phyloP scores from a whole-genome alignment of 129 eudicot genomes.

The Logfia minima region DNA sequence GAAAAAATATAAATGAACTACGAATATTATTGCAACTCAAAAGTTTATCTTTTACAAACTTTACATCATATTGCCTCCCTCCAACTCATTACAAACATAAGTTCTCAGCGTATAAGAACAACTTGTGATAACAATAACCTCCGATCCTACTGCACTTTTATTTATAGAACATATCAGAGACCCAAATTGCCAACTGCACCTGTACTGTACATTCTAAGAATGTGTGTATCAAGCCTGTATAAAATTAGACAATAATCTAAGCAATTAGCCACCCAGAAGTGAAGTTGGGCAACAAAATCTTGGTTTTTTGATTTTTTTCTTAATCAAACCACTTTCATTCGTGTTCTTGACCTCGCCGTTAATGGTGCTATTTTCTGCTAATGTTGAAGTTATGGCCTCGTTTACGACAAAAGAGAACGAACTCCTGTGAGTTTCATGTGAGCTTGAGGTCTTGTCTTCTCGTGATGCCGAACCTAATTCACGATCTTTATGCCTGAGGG shows the following conservation, averaged over 20 bases:
- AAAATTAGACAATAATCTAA: conserved; percentile 24
- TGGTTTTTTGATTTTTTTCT: conserved; percentile 35
- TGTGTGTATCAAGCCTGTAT: background rate
- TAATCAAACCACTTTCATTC: conserved; percentile 13
- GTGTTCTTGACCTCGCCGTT: conserved; percentile 17
- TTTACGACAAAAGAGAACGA: conserved; percentile 27
- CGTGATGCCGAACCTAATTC: conserved; percentile 13
- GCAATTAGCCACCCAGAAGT: conserved; percentile 32
- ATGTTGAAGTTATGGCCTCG: conserved; percentile 24
- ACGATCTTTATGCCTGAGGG: conserved; percentile 44
- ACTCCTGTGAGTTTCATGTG: conserved; percentile 31
- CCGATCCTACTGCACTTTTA: conserved; percentile 3
- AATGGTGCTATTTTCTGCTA: conserved; percentile 18
- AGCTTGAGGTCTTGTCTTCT: conserved; percentile 27
- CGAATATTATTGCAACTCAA: conserved; percentile 4
- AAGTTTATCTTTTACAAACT: conserved; percentile 16
- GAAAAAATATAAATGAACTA: background rate
- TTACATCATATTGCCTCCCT: conserved; percentile 13
- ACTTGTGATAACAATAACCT: background rate
- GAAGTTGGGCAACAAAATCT: conserved; percentile 52
- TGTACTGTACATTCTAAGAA: conserved; percentile 14
- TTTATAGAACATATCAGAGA: background rate
- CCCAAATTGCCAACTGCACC: conserved; percentile 10
- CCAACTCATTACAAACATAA: background rate
- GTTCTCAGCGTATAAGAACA: background rate